Conservation (phyloP, 2,329 filamentous ascomycete species). For the Hypoxylon sp. region DNA sequence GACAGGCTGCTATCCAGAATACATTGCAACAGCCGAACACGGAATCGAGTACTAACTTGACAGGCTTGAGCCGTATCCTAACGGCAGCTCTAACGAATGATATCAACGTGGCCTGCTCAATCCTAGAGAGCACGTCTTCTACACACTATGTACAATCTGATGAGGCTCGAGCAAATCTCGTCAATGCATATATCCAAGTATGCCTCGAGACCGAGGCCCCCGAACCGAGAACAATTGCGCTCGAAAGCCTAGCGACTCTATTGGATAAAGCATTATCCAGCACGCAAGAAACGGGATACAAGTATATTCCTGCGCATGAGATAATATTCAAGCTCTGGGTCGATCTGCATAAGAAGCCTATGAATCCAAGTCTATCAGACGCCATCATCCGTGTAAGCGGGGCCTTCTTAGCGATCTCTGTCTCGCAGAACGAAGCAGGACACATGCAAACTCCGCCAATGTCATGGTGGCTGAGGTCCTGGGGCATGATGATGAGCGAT, state of each 20-base stretch:
- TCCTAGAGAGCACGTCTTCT: slow-evolving; percentile 51
- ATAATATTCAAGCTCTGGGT: slow-evolving; percentile 54
- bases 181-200: slow-evolving; percentile 54
- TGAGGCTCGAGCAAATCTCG: slow-evolving; percentile 47
- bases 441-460: no score
- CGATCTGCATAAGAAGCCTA: slow-evolving; percentile 48
- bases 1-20: slow-evolving; percentile 47
- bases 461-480: slow-evolving; percentile 47
- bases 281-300: slow-evolving; percentile 26
- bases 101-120: slow-evolving; percentile 52
- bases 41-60: slow-evolving; percentile 24
- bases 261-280: slow-evolving; percentile 53
- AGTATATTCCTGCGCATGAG: slow-evolving; percentile 46
- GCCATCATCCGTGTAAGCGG: slow-evolving; percentile 60
- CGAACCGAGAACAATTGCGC: slow-evolving; percentile 57
- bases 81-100: slow-evolving; percentile 50
- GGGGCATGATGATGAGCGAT: slow-evolving; percentile 61
- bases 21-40: slow-evolving; percentile 34
- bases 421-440: no score
- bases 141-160: slow-evolving; percentile 38
- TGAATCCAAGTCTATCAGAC: slow-evolving; percentile 60
- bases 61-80: slow-evolving; percentile 47
- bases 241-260: slow-evolving; percentile 57
- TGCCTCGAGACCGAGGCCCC: slow-evolving; percentile 50
- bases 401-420: slow-evolving; percentile 51